Conservation (phyloP, 208 protist genomes). For the Borovskyia barvae region DNA sequence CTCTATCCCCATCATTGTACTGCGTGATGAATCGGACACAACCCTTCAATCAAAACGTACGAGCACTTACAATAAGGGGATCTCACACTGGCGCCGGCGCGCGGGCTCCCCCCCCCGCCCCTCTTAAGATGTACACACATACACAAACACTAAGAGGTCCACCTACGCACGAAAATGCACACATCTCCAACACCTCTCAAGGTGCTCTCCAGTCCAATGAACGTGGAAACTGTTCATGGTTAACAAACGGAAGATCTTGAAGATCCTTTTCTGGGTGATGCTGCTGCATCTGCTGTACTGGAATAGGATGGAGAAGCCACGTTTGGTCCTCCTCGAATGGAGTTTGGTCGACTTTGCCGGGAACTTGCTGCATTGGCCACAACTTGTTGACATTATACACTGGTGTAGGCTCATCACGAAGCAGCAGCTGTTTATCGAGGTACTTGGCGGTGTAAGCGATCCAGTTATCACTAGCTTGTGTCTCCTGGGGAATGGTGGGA, state of each 20-base stretch:
- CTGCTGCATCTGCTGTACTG: slow-evolving; percentile 82
- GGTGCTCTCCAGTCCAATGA: slow-evolving; percentile 87
- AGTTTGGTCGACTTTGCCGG: slow-evolving; percentile 84
- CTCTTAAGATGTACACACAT: neutral
- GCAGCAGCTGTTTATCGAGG: slow-evolving; percentile 75
- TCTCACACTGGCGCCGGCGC: too few relatives aligned
- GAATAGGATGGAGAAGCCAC: slow-evolving; percentile 84
- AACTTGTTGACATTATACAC: slow-evolving; percentile 85
- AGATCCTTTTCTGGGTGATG: slow-evolving; percentile 85
- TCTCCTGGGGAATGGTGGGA: slow-evolving; percentile 59
- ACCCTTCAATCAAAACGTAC: too few relatives aligned
- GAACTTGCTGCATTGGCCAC: slow-evolving; percentile 88
- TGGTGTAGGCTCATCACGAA: slow-evolving; percentile 50
- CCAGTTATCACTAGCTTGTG: slow-evolving; percentile 55
- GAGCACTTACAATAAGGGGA: too few relatives aligned
- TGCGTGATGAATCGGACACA: neutral
- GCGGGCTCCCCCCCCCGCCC: too few relatives aligned
- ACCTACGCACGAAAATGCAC: neutral
- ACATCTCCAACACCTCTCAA: slow-evolving; percentile 9
- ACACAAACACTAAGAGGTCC: neutral
- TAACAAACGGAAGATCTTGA: slow-evolving; percentile 85
- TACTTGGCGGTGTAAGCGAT: slow-evolving; percentile 83
- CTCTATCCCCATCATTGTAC: too few relatives aligned
- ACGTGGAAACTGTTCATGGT: slow-evolving; percentile 88
- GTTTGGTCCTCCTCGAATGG: slow-evolving; percentile 91